phyloP scores from a whole-genome alignment of 768 basidiomycete species.

The Rhodotorula babjevae region DNA sequence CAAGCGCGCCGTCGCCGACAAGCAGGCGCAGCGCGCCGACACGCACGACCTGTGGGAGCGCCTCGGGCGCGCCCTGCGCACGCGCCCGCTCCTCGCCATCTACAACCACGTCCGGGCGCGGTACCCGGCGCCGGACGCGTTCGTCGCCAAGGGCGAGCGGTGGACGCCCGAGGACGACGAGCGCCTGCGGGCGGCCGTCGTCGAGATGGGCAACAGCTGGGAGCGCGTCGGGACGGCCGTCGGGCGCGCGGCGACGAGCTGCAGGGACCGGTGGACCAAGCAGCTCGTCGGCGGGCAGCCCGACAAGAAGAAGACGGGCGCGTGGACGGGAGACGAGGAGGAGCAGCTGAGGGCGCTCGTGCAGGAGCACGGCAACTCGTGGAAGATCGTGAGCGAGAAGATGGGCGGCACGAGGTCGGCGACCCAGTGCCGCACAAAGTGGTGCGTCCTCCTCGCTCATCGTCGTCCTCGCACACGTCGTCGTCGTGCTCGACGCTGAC shows the following conservation, averaged over 20 bases:
- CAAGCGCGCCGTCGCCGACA: neutral
- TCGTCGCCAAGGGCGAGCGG: neutral
- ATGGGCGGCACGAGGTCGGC: constrained; percentile 20
- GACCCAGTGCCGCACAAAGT: constrained; percentile 33
- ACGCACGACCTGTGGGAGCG: constrained; percentile 24
- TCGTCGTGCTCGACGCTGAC: neutral
- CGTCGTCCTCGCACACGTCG: neutral
- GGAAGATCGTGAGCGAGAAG: neutral
- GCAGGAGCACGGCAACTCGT: neutral
- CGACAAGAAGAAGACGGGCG: neutral
- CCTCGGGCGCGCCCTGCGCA: constrained; percentile 17
- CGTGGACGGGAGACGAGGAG: constrained; percentile 17
- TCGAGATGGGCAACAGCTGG: constrained; percentile 24
- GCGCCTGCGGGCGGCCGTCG: neutral
- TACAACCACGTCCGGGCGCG: constrained; percentile 35
- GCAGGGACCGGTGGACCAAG: constrained; percentile 32
- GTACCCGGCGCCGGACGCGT: constrained; percentile 11
- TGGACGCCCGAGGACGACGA: constrained; percentile 21
- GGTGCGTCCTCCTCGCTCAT: constrained; percentile 6
- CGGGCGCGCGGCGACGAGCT: constrained; percentile 4
- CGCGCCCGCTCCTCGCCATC: constrained; percentile 26
- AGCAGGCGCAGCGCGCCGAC: neutral
- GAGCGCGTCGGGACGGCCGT: constrained; percentile 5
- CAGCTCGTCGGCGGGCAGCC: constrained; percentile 1
- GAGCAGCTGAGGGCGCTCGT: constrained; percentile 3